Percentiles rank a stretch among this genome's conserved stretches.
Conservation (phyloP, 2,329 filamentous ascomycete genomes). For the Alternaria sp. region DNA sequence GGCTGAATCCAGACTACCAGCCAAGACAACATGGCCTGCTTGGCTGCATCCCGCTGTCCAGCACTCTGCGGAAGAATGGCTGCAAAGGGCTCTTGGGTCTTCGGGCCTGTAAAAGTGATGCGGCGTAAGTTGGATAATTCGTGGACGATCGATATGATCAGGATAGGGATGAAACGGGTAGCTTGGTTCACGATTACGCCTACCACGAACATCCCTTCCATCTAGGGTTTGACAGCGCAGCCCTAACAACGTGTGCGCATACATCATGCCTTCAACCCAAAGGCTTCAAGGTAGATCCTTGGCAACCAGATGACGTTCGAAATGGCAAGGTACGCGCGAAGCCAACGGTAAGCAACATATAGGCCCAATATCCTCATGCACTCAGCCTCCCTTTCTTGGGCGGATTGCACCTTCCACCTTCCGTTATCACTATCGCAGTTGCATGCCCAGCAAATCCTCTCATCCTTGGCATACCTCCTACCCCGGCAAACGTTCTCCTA, state of each 20-base stretch:
- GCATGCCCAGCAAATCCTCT: conserved; percentile 38
- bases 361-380: conserved; percentile 2
- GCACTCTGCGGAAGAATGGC: conserved; percentile 12
- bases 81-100: neutral
- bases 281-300: conserved; percentile 7
- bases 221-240: neutral
- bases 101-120: neutral
- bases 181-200: conserved; percentile 2
- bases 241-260: neutral
- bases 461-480: conserved; percentile 34
- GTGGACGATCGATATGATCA: neutral
- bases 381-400: conserved; percentile 25
- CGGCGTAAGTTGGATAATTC: neutral
- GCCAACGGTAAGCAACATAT: conserved; percentile 3
- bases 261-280: conserved; percentile 5
- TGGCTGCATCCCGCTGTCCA: conserved; percentile 30
- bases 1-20: conserved; percentile 43
- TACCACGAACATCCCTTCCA: conserved; percentile 11
- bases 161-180: conserved; percentile 4
- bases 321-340: neutral
- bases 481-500: conserved; percentile 42
- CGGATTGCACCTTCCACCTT: conserved; percentile 23
- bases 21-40: conserved; percentile 36
- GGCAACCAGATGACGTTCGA: conserved; percentile 2
- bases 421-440: conserved; percentile 28